These are phyloP conservation scores for Lepidopterella palustris DNA, from an alignment of 495 filamentous ascomycete species.

Conservation along the genomic window DNA sequence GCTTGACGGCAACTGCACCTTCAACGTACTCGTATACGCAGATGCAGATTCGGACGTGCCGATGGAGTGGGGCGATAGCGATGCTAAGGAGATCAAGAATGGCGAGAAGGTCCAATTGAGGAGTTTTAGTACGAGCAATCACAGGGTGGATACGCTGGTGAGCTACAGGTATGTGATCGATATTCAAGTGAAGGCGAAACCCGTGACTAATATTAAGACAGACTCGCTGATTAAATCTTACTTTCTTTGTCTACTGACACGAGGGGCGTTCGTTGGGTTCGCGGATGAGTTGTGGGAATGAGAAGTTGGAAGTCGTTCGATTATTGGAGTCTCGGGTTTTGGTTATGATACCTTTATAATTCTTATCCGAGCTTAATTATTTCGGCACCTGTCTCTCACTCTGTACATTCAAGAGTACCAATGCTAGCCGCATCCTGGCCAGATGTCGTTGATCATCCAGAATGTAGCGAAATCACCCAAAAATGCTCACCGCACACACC, in stretches of 20 bases:
- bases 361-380: too few relatives aligned
- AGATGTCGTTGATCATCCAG: too few relatives aligned
- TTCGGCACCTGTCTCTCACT: too few relatives aligned
- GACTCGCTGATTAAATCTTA: neutral
- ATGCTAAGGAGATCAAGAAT: conserved; percentile 94
- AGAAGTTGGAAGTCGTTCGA: too few relatives aligned
- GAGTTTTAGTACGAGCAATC: conserved; percentile 90
- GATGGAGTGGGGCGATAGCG: conserved; percentile 97
- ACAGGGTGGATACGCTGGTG: conserved; percentile 88
- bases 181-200: neutral
- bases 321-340: too few relatives aligned
- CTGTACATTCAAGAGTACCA: too few relatives aligned
- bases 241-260: neutral
- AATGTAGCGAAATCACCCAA: too few relatives aligned
- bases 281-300: neutral
- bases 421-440: too few relatives aligned
- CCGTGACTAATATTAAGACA: neutral
- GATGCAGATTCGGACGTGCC: conserved; percentile 95
- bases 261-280: neutral
- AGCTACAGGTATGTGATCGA: conserved; percentile 61
- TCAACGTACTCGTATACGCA: conserved; percentile 97
- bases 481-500: too few relatives aligned
- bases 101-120: conserved; percentile 92
- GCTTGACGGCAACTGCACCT: conserved; percentile 88
- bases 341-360: too few relatives aligned